Percentiles rank a stretch among this genome's conserved stretches.
Evolutionary conservation across 768 basidiomycete genomes (phyloP).

Genomic region (Phylloporus sp.): DNA sequence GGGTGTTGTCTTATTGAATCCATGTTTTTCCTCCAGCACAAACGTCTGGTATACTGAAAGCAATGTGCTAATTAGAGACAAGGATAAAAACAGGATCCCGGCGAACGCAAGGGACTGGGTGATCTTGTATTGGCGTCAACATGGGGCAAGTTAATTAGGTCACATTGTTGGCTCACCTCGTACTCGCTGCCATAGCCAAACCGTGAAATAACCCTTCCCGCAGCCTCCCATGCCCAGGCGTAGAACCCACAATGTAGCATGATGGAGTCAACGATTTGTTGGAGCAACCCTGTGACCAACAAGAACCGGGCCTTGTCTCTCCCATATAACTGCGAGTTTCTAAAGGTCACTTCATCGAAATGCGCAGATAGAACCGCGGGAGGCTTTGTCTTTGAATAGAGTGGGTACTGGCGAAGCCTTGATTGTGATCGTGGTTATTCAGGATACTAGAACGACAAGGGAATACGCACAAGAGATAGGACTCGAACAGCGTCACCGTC

Average conservation of each 20-base stretch:
- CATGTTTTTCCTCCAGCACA: conserved; percentile 90
- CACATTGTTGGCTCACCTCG: conserved; percentile 44
- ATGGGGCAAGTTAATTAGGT: neutral
- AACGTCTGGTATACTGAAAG: conserved; percentile 85
- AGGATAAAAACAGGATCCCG: conserved; percentile 59
- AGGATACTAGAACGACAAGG: neutral
- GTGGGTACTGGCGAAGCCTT: conserved; percentile 76
- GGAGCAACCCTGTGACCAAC: conserved; percentile 68
- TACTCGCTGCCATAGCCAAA: conserved; percentile 68
- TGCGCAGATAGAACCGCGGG: conserved; percentile 67
- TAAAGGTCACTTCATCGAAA: conserved; percentile 67
- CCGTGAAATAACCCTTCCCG: conserved; percentile 46
- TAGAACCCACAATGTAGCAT: conserved; percentile 77
- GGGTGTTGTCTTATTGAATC: conserved; percentile 93
- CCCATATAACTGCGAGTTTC: conserved; percentile 90
- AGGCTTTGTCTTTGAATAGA: conserved; percentile 73
- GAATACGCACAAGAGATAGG: conserved; percentile 72
- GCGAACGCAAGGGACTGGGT: conserved; percentile 78
- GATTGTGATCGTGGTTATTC: neutral
- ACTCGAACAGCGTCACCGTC: conserved; percentile 79
- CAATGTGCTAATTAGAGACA: conserved; percentile 69
- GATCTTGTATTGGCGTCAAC: conserved; percentile 41
- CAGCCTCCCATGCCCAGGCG: conserved; percentile 75
- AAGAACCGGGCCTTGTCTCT: conserved; percentile 86
- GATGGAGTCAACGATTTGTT: conserved; percentile 64